These are phyloP conservation scores for Ceratocystis papillata DNA, from an alignment of 2,329 filamentous ascomycete genomes.

Conservation along the genomic window DNA sequence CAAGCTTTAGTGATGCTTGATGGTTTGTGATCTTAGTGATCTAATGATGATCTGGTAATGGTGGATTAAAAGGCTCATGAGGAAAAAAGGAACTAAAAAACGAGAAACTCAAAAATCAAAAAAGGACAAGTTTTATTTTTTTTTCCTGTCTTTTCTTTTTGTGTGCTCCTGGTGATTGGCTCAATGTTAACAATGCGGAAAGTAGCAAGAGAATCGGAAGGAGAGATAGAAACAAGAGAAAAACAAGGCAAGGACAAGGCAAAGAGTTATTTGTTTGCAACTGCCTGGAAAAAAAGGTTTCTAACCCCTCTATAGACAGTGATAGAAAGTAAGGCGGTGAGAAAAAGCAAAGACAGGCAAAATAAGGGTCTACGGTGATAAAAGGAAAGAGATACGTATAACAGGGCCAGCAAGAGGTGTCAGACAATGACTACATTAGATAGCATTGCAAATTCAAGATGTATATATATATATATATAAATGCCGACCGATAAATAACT, in stretches of 20 bases:
- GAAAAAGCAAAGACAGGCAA: not conserved
- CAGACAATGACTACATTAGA: too few species aligned
- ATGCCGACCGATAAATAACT: too few species aligned
- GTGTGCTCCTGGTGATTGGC: slow-evolving; percentile 1
- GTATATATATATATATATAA: too few species aligned
- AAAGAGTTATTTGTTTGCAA: not conserved
- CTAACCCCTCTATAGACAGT: not conserved
- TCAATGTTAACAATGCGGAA: not conserved
- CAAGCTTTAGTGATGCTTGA: too few species aligned
- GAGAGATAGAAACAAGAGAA: not conserved
- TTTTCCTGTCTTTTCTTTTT: not conserved
- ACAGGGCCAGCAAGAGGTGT: too few species aligned
- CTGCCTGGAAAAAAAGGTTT: not conserved
- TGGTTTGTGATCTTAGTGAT: too few species aligned
- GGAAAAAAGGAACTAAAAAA: not conserved
- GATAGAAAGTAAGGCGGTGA: not conserved
- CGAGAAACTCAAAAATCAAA: not conserved
- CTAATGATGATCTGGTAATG: not conserved
- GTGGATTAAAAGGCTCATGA: not conserved
- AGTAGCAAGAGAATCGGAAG: not conserved
- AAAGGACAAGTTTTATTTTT: not conserved
- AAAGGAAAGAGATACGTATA: not conserved
- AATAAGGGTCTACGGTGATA: not conserved
- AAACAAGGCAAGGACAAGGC: not conserved
- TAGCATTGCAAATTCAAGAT: too few species aligned